Conservation (phyloP, 2,329 filamentous ascomycete species). For the Phoma herbarum region DNA sequence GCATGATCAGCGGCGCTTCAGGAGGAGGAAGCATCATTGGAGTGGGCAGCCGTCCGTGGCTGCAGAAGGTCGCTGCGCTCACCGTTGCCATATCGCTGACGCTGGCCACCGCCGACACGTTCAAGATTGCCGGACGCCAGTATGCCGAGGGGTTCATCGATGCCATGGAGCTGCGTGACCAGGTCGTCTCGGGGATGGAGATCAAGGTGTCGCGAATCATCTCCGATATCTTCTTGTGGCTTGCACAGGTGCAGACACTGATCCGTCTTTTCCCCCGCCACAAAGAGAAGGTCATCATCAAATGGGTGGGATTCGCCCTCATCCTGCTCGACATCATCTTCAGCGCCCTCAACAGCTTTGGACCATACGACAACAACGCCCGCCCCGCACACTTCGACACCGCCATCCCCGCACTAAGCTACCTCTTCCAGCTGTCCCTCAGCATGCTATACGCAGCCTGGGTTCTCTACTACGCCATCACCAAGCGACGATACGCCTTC, state of each 20-base stretch:
- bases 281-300: slow-evolving; percentile 97
- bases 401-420: slow-evolving; percentile 88
- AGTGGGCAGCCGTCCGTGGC: slow-evolving; percentile 90
- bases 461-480: slow-evolving; percentile 93
- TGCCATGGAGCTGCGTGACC: slow-evolving; percentile 74
- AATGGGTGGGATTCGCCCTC: slow-evolving; percentile 95
- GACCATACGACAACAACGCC: slow-evolving; percentile 60
- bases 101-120: slow-evolving; percentile 91
- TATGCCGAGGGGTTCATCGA: slow-evolving; percentile 84
- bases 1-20: slow-evolving; percentile 82
- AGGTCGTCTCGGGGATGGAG: slow-evolving; percentile 84
- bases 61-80: slow-evolving; percentile 76
- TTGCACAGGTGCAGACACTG: slow-evolving; percentile 95
- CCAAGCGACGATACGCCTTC: slow-evolving; percentile 89
- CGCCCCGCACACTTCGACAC: slow-evolving; percentile 82
- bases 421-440: slow-evolving; percentile 87
- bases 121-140: slow-evolving; percentile 81
- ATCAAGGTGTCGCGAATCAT: slow-evolving; percentile 91
- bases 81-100: slow-evolving; percentile 82
- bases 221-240: slow-evolving; percentile 95
- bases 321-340: slow-evolving; percentile 92
- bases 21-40: slow-evolving; percentile 72
- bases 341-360: slow-evolving; percentile 89
- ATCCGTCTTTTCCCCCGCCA: slow-evolving; percentile 96
- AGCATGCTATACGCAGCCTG: slow-evolving; percentile 90